A percentile compares a stretch with the other conserved stretches of the same genome.
phyloP scores from a whole-genome alignment of 768 basidiomycete species.

The Rhodosporidiobolus sp. region DNA sequence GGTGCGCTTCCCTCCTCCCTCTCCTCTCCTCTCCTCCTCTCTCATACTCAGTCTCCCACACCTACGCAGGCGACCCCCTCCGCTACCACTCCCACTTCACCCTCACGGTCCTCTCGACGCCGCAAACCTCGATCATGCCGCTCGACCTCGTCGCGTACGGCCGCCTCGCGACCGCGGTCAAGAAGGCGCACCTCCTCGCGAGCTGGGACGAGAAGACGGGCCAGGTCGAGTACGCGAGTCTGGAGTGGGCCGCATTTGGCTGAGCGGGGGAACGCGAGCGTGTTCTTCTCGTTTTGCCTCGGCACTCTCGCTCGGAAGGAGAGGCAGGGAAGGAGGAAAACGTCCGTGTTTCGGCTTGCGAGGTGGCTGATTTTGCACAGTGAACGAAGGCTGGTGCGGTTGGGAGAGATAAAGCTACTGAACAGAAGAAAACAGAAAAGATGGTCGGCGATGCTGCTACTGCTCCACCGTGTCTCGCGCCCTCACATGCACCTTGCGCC shows the following conservation, averaged over 20 bases:
- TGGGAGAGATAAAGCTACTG: background rate
- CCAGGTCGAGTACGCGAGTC: slow-evolving; percentile 68
- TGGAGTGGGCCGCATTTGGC: slow-evolving; percentile 91
- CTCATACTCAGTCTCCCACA: too few species aligned
- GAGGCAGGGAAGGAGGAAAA: background rate
- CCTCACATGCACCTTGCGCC: too few species aligned
- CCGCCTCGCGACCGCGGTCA: slow-evolving; percentile 90
- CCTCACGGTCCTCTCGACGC: slow-evolving; percentile 71
- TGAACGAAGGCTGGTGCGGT: background rate
- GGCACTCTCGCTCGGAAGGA: background rate
- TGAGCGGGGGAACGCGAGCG: background rate
- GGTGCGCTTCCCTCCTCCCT: slow-evolving; percentile 56
- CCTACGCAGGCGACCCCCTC: slow-evolving; percentile 72
- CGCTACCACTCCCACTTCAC: slow-evolving; percentile 97
- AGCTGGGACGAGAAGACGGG: slow-evolving; percentile 68
- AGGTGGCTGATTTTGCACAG: too few species aligned
- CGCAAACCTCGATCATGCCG: slow-evolving; percentile 62
- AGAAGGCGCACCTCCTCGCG: slow-evolving; percentile 89
- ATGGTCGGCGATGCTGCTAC: background rate
- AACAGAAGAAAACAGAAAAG: background rate
- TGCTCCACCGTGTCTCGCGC: background rate
- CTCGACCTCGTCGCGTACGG: slow-evolving; percentile 97
- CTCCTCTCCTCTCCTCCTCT: background rate
- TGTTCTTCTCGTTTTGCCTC: background rate
- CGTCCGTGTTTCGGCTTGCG: background rate